phyloP scores from a whole-genome alignment of 1,139 yeast genomes.

The Pichia sp. region DNA sequence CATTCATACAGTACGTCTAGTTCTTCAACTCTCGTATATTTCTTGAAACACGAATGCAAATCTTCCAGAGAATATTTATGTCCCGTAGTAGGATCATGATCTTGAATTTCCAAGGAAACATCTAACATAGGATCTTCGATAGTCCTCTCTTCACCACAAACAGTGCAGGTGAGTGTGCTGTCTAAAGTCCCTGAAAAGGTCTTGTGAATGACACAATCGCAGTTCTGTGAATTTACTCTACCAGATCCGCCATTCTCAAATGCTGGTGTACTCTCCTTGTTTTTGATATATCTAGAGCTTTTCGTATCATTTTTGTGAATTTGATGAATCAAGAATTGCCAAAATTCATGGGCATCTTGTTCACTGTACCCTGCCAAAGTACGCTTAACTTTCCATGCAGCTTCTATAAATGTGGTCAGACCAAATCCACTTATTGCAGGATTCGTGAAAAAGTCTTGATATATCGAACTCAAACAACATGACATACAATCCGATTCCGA shows the following conservation, averaged over 20 bases:
- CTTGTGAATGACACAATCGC: slow-evolving; percentile 78
- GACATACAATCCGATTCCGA: slow-evolving; percentile 54
- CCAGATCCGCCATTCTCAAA: too few relatives aligned
- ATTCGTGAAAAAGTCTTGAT: slow-evolving; percentile 55
- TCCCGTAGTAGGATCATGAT: slow-evolving; percentile 12
- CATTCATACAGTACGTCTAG: slow-evolving; percentile 73
- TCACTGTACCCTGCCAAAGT: slow-evolving; percentile 91
- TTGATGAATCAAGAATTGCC: slow-evolving; percentile 85
- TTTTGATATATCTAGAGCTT: slow-evolving; percentile 10
- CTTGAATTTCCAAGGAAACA: slow-evolving; percentile 66
- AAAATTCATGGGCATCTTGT: slow-evolving; percentile 97
- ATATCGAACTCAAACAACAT: slow-evolving; percentile 76
- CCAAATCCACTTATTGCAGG: slow-evolving; percentile 61
- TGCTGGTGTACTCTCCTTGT: slow-evolving; percentile 19
- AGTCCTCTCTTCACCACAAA: slow-evolving; percentile 56
- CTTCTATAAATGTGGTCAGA: slow-evolving; percentile 60
- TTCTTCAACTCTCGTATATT: slow-evolving; percentile 71
- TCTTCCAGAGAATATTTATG: slow-evolving; percentile 18
- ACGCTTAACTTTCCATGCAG: slow-evolving; percentile 80
- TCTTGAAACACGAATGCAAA: slow-evolving; percentile 60
- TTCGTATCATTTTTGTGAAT: slow-evolving; percentile 49
- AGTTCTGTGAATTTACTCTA: too few relatives aligned
- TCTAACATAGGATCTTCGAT: slow-evolving; percentile 91
- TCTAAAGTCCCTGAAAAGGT: slow-evolving; percentile 69
- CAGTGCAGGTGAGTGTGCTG: slow-evolving; percentile 66